Base-by-base conservation (phyloP, 2,329 filamentous ascomycete species). In the Geosmithia morbida region DNA sequence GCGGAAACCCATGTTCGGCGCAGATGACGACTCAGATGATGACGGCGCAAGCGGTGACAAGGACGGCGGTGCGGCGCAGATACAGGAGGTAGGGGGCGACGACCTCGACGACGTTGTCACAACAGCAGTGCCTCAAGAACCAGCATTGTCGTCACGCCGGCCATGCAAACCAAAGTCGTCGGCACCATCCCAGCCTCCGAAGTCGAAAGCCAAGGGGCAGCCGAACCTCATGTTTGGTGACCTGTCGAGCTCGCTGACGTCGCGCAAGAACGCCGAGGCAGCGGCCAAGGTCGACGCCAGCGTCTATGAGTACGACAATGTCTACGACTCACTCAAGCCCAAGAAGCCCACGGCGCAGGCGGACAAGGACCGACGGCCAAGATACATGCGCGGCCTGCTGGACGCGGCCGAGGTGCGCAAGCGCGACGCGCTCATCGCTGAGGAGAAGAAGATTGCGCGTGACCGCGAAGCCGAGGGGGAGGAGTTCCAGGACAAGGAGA, bases 301-400 rank as follows among this genome's bases (percentile, higher is more conserved):
- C 45, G 81, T 92, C 54, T 92, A 89, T 68, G 86, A 92, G 65
- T 94, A 92, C 66, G 87, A 94, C 60, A 75, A 75, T 2, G 84
- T 87, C 19, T 89, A 87, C 65, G 85, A 90, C 55, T 83, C 82
- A 1, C 70, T 90, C 41, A 83, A 86, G 53, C 75, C 78, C 16
- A 72, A 79, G 50, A 77, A 80, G 51, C 74, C 77, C 54, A 73
- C 74, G 49, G 69, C 67, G 4, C 17, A 71, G 7, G 67, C 69
- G 44, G 68, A 69, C 43, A 68, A 69, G 47, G 75, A 82, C 56
- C 71, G 79, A 41, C 79, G 79, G 54, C 83, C 86, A 1, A 86
- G 85, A 55, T 92, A 92, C 65, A 89, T 92, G 79, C 75, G 73
- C 54, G 82, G 75, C 48, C 67, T 94, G 26, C 68, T 88, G 46